Conservation (phyloP, 2,329 filamentous ascomycete species). For the Hypoxylon sp. region DNA sequence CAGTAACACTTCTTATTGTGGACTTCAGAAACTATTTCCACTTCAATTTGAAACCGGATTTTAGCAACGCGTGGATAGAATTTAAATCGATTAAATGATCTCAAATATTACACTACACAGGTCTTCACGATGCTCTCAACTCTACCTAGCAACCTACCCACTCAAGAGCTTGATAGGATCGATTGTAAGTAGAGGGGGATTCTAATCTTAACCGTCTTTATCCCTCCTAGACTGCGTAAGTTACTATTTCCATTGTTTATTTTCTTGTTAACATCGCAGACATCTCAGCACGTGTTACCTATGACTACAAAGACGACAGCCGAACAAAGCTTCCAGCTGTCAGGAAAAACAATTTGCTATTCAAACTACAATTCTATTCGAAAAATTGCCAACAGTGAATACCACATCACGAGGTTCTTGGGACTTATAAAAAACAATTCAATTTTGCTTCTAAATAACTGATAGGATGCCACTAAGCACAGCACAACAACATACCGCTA, state of each 20-base stretch:
- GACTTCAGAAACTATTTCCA: not conserved
- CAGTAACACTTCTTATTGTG: not conserved
- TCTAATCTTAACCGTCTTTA: too few species aligned
- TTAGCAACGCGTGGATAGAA: slow-evolving; percentile 10
- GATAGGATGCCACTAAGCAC: not conserved
- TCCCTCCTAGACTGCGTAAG: not conserved
- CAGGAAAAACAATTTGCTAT: not conserved
- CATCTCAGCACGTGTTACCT: slow-evolving; percentile 2
- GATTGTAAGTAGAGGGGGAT: too few species aligned
- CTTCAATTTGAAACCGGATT: not conserved
- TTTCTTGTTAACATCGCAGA: not conserved
- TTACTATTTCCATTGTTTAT: not conserved
- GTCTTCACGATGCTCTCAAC: too few species aligned
- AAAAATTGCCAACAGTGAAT: not conserved
- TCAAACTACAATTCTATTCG: not conserved
- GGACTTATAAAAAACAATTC: too few species aligned
- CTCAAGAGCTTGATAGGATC: too few species aligned
- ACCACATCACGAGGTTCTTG: too few species aligned
- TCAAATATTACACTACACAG: too few species aligned
- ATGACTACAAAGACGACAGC: slow-evolving; percentile 6
- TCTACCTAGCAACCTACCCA: too few species aligned
- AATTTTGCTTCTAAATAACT: too few species aligned
- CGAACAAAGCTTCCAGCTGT: slow-evolving; percentile 16
- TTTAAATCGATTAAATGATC: slow-evolving; percentile 3
- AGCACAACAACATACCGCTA: not conserved